Conservation (phyloP, 495 filamentous ascomycete species). For the Aspergillus heteromorphus region DNA sequence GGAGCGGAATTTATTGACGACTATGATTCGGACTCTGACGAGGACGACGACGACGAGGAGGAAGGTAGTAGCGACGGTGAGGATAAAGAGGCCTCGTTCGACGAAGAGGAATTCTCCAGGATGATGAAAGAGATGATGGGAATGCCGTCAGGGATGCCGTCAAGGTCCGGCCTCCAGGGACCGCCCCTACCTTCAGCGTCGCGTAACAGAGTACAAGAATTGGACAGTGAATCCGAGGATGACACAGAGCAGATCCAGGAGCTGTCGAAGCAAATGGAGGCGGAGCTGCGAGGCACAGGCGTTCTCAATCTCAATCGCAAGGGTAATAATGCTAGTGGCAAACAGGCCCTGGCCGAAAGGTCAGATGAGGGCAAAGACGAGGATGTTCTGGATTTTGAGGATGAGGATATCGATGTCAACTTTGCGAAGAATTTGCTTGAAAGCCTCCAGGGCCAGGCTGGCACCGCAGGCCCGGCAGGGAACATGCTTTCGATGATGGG, state of each 20-base stretch:
- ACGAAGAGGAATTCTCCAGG: slow-evolving; percentile 75
- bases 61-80: slow-evolving; percentile 53
- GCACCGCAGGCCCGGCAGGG: slow-evolving; percentile 75
- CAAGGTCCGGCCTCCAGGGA: slow-evolving; percentile 22
- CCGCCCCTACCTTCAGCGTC: slow-evolving; percentile 18
- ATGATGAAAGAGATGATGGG: slow-evolving; percentile 98
- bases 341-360: slow-evolving; percentile 17
- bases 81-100: slow-evolving; percentile 71
- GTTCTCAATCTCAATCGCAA: slow-evolving; percentile 60
- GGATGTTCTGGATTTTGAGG: slow-evolving; percentile 36
- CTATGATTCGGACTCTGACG: slow-evolving; percentile 50
- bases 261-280: slow-evolving; percentile 72
- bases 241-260: slow-evolving; percentile 66
- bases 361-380: slow-evolving; percentile 10
- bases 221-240: slow-evolving; percentile 46
- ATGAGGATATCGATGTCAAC: slow-evolving; percentile 75
- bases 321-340: slow-evolving; percentile 7
- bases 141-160: slow-evolving; percentile 41
- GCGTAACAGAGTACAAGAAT: slow-evolving; percentile 38
- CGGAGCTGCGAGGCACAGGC: slow-evolving; percentile 71
- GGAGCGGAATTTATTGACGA: slow-evolving; percentile 71
- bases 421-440: slow-evolving; percentile 89
- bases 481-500: slow-evolving; percentile 86
- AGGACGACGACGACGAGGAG: slow-evolving; percentile 57
- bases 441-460: slow-evolving; percentile 82